phyloP scores from a whole-genome alignment of 192 early-diverging fungal genomes.

The Coemansia sp. region DNA sequence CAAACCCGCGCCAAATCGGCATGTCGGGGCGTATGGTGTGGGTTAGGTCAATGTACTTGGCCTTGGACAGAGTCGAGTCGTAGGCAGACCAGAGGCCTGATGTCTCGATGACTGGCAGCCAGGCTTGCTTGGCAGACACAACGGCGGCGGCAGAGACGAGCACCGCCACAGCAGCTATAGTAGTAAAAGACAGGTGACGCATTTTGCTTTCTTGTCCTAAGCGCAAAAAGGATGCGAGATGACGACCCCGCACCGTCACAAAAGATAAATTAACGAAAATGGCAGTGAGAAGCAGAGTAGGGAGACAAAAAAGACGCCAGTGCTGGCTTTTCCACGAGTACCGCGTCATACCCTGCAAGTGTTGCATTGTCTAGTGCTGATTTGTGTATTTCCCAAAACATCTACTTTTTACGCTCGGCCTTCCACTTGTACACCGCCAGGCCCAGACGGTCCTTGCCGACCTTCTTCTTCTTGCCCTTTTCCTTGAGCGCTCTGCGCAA shows the following conservation, averaged over 20 bases:
- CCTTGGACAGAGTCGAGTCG: slow-evolving; percentile 22
- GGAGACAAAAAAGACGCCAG: neutral
- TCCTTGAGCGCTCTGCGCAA: slow-evolving; percentile 75
- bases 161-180: neutral
- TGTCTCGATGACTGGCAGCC: neutral
- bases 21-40: slow-evolving; percentile 55
- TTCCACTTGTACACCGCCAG: slow-evolving; percentile 92
- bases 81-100: slow-evolving; percentile 28
- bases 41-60: slow-evolving; percentile 54
- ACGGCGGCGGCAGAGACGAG: neutral
- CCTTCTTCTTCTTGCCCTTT: slow-evolving; percentile 78
- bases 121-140: neutral
- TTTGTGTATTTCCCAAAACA: neutral
- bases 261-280: neutral
- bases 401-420: slow-evolving; percentile 80
- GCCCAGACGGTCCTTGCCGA: slow-evolving; percentile 79
- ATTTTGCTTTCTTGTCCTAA: neutral
- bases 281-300: neutral
- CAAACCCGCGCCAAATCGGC: slow-evolving; percentile 57
- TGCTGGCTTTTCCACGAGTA: neutral
- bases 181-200: neutral
- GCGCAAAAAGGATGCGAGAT: neutral
- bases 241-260: neutral
- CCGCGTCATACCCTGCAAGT: neutral
- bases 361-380: neutral